Evolutionary conservation across 2,329 filamentous ascomycete genomes (phyloP).

Genomic region (Curvularia sp.): DNA sequence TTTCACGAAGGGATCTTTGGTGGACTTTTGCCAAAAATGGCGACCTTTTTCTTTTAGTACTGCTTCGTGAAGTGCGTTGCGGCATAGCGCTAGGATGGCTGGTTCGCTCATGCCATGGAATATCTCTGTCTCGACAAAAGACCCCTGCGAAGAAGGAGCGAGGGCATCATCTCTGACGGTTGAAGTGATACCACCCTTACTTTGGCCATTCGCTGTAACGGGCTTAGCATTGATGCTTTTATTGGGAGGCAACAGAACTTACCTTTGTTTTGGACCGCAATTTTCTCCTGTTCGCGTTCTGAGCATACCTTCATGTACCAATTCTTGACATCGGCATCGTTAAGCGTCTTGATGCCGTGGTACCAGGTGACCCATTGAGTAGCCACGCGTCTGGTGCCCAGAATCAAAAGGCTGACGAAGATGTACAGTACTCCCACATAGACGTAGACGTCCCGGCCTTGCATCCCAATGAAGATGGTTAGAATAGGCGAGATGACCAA

Average conservation of each 20-base stretch:
- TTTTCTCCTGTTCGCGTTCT: conserved; percentile 19
- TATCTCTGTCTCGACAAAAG: conserved; percentile 42
- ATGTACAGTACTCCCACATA: conserved; percentile 63
- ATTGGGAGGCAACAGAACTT: conserved; percentile 9
- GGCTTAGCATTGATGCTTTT: conserved; percentile 7
- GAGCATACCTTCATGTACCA: conserved; percentile 55
- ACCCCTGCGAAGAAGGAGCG: conserved; percentile 40
- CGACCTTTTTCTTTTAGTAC: conserved; percentile 55
- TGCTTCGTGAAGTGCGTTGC: conserved; percentile 55
- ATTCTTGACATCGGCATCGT: conserved; percentile 58
- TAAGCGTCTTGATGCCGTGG: conserved; percentile 57
- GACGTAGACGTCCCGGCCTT: conserved; percentile 61
- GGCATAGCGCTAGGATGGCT: conserved; percentile 57
- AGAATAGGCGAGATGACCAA: conserved; percentile 64
- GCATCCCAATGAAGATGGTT: conserved; percentile 59
- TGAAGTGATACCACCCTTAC: conserved; percentile 33
- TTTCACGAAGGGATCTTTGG: conserved; percentile 56
- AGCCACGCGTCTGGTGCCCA: conserved; percentile 62
- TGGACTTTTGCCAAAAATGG: conserved; percentile 53
- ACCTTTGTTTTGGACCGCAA: conserved; percentile 16
- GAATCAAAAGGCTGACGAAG: conserved; percentile 60
- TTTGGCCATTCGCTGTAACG: conserved; percentile 24
- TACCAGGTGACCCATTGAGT: conserved; percentile 68
- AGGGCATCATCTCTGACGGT: conserved; percentile 36
- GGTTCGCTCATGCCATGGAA: conserved; percentile 57